Evolutionary conservation across 2,329 filamentous ascomycete species (phyloP), one percentile per base, ranked within the genome.

Genomic region (Pyrenophora seminiperda): DNA sequence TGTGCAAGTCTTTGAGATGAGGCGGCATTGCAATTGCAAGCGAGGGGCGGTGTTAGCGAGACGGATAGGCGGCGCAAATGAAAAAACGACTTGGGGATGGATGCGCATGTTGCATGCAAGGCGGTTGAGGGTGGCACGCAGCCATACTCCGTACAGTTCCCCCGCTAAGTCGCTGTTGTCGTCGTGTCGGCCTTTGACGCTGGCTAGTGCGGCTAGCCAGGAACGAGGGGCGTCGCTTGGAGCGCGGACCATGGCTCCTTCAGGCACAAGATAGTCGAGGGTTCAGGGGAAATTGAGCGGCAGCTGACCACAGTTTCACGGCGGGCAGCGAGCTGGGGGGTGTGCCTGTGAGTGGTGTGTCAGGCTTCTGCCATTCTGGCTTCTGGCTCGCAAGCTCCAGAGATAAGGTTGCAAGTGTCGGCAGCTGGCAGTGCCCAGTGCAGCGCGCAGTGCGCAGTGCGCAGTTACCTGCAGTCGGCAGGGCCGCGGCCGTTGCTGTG

Each of bases 221-320:
- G 50, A 53, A 53, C 50, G 33, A 50, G 50, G 34, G 32, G 37
- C 34, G 45, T 45, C 50, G 50, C 17, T 50, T 52, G 9, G 44
- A 39, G 40, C 17, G 33, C 32, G 39, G 43, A 10, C 39, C 47
- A 41, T 30, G 29, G 15, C 42, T 31, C n/a, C 22, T 37, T 50
- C 44, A 34, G 42, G 48, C 45, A 55, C 22, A 11, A 40, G 41
- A 34, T 36, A 33, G 39, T 24, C 41, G 46, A n/a, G 39, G 50
- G 50, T 34, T 53, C 47, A 53, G 50, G 50, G 50, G 50, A 37
- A 50, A 49, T 42, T 37, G 47, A 38, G 42, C 43, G 30, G 42
- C 50, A 50, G 50, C 36, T 50, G 50, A 50, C 47, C 41, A 53
- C 24, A 39, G 58, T 61, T 61, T 61, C 57, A 60, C 24, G 24